Conservation (phyloP, 2,329 filamentous ascomycete species). For the Graphilbum fragrans region DNA sequence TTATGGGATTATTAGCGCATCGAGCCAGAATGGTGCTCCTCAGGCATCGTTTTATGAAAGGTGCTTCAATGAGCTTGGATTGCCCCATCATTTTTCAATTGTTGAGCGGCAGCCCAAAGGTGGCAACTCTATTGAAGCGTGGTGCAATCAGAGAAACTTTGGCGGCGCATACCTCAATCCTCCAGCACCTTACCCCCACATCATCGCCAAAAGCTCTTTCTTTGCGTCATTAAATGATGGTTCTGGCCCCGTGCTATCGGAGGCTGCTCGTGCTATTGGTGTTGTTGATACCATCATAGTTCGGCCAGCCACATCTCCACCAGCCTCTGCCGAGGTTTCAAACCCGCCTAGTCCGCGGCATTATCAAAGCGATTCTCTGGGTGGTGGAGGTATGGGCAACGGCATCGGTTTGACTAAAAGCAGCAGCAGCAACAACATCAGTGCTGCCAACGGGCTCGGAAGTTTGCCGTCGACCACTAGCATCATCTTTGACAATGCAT, state of each 20-base stretch:
- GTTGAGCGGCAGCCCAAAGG: conserved; percentile 59
- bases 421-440: not conserved
- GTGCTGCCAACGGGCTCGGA: conserved; percentile 5
- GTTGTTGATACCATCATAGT: conserved; percentile 74
- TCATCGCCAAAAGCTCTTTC: conserved; percentile 41
- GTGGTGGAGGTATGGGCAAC: conserved; percentile 1
- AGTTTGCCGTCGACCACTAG: conserved; percentile 35
- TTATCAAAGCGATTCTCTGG: conserved; percentile 15
- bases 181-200: conserved; percentile 47
- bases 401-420: conserved; percentile 2
- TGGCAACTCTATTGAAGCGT: conserved; percentile 54
- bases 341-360: conserved; percentile 34
- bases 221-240: conserved; percentile 38
- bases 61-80: conserved; percentile 68
- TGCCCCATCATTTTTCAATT: conserved; percentile 70
- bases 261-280: conserved; percentile 66
- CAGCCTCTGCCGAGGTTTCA: conserved; percentile 32
- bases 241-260: conserved; percentile 49
- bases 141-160: conserved; percentile 63
- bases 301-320: conserved; percentile 31
- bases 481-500: conserved; percentile 69
- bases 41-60: conserved; percentile 81
- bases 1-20: conserved; percentile 65
- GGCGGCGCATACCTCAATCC: conserved; percentile 75
- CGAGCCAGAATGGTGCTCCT: conserved; percentile 49